Evolutionary conservation across 2,329 filamentous ascomycete genomes (phyloP).

Genomic region (Chaetomium sp.): DNA sequence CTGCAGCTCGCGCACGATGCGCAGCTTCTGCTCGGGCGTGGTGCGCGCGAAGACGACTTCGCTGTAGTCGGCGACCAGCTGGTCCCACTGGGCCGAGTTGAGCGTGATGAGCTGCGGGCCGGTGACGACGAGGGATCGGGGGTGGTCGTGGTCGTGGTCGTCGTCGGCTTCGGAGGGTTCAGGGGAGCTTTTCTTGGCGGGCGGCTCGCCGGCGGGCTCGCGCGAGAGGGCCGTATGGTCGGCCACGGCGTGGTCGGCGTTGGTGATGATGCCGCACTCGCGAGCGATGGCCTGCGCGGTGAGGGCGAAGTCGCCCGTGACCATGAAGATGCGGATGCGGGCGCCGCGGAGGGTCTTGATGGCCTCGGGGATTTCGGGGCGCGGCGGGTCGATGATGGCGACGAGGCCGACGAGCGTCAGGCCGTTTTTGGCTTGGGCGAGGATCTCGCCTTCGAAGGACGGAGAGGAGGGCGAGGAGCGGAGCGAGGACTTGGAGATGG

Average conservation of each 20-base stretch:
- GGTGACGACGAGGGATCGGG: conserved; percentile 45
- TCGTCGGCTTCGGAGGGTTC: not conserved
- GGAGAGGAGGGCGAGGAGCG: no score
- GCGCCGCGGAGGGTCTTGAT: conserved; percentile 58
- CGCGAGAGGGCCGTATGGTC: not conserved
- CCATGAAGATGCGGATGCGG: conserved; percentile 62
- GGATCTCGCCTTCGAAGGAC: conserved; percentile 16
- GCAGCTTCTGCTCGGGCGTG: conserved; percentile 69
- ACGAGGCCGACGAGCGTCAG: conserved; percentile 58
- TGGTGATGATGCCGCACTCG: conserved; percentile 49
- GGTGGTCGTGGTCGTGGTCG: not conserved
- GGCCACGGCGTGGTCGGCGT: conserved; percentile 1
- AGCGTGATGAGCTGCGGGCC: conserved; percentile 62
- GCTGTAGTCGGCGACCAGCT: conserved; percentile 50
- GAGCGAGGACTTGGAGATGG: not conserved
- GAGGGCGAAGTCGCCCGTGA: conserved; percentile 63
- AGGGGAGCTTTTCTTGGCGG: not conserved
- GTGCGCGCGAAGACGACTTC: conserved; percentile 70
- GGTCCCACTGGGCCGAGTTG: conserved; percentile 50
- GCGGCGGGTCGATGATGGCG: conserved; percentile 66
- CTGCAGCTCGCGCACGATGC: conserved; percentile 57
- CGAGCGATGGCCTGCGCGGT: conserved; percentile 61
- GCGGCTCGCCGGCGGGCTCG: no score
- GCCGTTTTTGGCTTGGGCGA: conserved; percentile 36
- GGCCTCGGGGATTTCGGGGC: conserved; percentile 62